Base-by-base conservation (phyloP, 495 filamentous ascomycete species). In the Aspergillus taichungensis region DNA sequence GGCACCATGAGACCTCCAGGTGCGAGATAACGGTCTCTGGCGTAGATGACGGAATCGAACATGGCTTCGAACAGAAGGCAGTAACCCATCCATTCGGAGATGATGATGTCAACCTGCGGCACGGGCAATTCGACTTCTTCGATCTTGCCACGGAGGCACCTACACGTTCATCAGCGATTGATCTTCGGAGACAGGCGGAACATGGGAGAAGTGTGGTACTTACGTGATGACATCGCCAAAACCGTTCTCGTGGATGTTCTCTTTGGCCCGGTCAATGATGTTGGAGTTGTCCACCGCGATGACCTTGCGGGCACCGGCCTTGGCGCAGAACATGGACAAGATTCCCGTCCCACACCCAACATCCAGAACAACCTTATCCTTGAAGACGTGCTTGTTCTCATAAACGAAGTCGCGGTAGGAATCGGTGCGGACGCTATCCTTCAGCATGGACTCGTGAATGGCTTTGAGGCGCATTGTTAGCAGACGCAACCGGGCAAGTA, bases 71-170 rank as follows among this genome's bases (percentile, higher is more conserved):
- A 96, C 6, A 96, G 77, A 5, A 96, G 72, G 60, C 85, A 84
- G 60, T 96, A 96, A 5, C 90, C 90, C 90, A 96, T 96, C 90
- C 90, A 96, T 62, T 96, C 90, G 2, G 88, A 94, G 45, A 96
- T 81, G 53, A 96, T 95, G 62, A 96, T 89, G 54, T 96, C 90
- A 37, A 96, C 90, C 60, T 91, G 74, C 45, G 78, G 73, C 50
- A 88, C 84, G 1, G 87, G 87, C 41, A 94, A 54, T 30, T 76
- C 72, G 33, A 94, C 82, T 58, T 95, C 91, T 62, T 96, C 90
- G 60, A 95, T 89, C 71, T 92, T 94, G 40, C 90, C 90, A 55
- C 84, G 87, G 45, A 91, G 72, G 34, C 73, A 78, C 30, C 74
- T 78, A 34, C 31, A 42, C 13, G 6, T 34, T 13, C 9, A 4